Base-by-base conservation (phyloP, 2,329 filamentous ascomycete species). In the Alternaria tenuissima region DNA sequence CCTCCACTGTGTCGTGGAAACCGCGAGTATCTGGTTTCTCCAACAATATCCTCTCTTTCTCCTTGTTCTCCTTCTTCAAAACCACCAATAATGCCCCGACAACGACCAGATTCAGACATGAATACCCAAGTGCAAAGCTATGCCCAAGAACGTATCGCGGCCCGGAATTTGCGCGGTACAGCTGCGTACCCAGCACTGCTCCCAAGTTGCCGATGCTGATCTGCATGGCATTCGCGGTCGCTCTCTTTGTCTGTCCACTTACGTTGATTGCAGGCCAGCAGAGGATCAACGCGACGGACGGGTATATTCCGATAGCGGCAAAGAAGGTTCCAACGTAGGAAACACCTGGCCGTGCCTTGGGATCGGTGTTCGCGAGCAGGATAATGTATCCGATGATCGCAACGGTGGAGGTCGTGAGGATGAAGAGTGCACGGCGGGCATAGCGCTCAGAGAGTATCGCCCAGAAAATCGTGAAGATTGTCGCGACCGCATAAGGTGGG, bases 191-290 rank as follows among this genome's bases (percentile, higher is more conserved):
- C 7, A 79, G 41, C 4, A 79, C 77, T n/a, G 70, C 76, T 5
- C 76, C 77, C 76, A 82, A 57, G 36, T 85, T 85, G 0, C 84
- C 84, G 24, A 86, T 74, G 0, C 76, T 80, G 36, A 86, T 81
- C 67, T 85, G 83, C 64, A 84, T 79, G 1, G 80, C 81, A 12
- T 83, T 80, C 1, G 81, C 80, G 30, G 83, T 81, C 4, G 84
- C 80, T 43, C 82, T 81, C 70, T 86, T 87, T 63, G 83, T 85
- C 57, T 83, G 81, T 1, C 84, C 85, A 0, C 81, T 81, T 1
- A 86, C 71, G 59, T 87, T 86, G 73, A 86, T 86, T 9, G 80
- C 74, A 1, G 86, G 79, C 84, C 84, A 86, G 2, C 78, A 80
- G 16, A 86, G 70, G 12, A 77, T 74, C 14, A 79, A 68, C 0